phyloP scores from a whole-genome alignment of 345 rosid species.

The Eucalyptus shirleyi region DNA sequence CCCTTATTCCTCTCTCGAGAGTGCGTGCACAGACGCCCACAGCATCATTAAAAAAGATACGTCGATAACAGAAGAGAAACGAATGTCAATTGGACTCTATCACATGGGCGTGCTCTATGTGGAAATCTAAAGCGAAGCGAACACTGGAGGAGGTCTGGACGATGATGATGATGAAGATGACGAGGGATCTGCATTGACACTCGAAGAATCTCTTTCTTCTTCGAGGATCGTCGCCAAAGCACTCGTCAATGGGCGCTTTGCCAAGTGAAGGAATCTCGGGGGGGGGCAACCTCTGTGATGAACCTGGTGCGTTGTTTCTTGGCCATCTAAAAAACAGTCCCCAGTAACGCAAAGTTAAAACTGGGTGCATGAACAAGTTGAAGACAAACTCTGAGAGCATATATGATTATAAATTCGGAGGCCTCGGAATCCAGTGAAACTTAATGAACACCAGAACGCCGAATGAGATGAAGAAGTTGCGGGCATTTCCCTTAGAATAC shows the following conservation, averaged over 20 bases:
- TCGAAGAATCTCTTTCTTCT: slow-evolving; percentile 24
- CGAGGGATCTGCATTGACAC: background rate
- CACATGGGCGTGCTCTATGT: background rate
- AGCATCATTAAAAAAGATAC: background rate
- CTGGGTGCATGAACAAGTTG: background rate
- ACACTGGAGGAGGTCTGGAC: background rate
- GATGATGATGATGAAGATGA: background rate
- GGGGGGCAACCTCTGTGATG: slow-evolving; percentile 36
- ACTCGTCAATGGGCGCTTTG: slow-evolving; percentile 20
- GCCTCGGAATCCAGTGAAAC: background rate
- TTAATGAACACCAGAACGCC: background rate
- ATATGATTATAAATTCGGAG: background rate
- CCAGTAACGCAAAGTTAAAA: background rate
- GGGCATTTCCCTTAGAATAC: background rate
- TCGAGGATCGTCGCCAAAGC: slow-evolving; percentile 32
- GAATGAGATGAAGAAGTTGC: background rate
- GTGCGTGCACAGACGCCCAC: background rate
- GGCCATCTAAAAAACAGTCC: background rate
- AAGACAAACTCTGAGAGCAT: background rate
- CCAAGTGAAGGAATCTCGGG: slow-evolving; percentile 13
- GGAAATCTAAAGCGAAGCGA: background rate
- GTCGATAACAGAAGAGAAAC: background rate
- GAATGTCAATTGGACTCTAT: background rate
- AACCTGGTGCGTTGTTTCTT: slow-evolving; percentile 7
- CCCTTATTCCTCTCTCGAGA: background rate